Evolutionary conservation across 768 basidiomycete genomes (phyloP), one percentile per base, ranked within the genome.

Genomic region (Ramaria sp.): DNA sequence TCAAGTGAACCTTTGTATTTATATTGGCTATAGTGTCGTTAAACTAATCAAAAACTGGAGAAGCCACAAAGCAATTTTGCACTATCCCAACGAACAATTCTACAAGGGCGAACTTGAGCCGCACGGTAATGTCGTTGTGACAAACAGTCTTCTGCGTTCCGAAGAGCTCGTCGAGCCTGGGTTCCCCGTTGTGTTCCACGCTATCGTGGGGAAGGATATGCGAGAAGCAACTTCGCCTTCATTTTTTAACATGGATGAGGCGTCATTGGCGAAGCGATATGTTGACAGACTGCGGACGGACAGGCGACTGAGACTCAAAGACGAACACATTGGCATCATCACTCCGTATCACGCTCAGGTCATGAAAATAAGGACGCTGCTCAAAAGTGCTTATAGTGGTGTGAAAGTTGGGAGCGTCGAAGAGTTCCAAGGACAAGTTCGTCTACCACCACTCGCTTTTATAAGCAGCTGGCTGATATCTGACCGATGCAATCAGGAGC

Each of bases 31-130:
- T 50, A 81, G 79, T 5, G 71, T 79, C 58, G 76, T 78, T n/a
- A 79, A 81, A 61, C 69, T 83, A 9, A 61, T 78, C 36, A 78
- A 78, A 63, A 79, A 81, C 63, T 82, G 76, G 68, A 62, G 80
- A 10, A 80, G 77, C 3, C 81, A 83, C 58, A 65, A 66, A 3
- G 69, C 70, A 7, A 83, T 85, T 43, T 64, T 83, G 18, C 55
- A 68, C 2, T 82, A 77, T 65, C 73, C 81, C 1, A 83, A 83
- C 58, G 63, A 72, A n/a, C 56, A 61, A 48, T 69, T 74, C 57
- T 74, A 74, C 59, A 58, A 61, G 7, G 61, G 61, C 37, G 68
- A 67, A 10, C 65, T 73, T 18, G 60, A 64, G 24, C 60, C 65
- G 0, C 56, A 57, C 41, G 72, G 63, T 1, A 58, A 66, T 20